phyloP scores from a whole-genome alignment of 2,329 filamentous ascomycete genomes.

The Xylariaceae sp. region DNA sequence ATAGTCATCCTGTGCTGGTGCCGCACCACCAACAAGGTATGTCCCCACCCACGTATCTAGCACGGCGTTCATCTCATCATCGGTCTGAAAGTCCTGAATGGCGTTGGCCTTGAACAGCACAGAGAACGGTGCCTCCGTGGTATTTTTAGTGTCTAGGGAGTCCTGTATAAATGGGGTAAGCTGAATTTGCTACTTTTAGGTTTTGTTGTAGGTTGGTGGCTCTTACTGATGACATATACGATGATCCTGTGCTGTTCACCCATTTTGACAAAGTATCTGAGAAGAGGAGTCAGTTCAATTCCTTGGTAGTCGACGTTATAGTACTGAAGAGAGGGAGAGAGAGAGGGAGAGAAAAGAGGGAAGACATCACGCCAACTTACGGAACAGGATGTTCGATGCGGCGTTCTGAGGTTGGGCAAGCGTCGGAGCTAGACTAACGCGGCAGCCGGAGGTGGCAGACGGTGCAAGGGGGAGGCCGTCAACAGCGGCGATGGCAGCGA shows the following conservation, averaged over 20 bases:
- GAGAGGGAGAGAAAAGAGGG: background rate
- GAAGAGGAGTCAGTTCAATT: background rate
- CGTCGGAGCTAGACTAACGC: conserved; percentile 12
- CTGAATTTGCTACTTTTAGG: background rate
- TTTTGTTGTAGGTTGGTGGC: background rate
- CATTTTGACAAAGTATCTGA: conserved; percentile 22
- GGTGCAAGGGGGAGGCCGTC: conserved; percentile 3
- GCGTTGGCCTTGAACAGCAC: conserved; percentile 16
- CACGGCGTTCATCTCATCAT: background rate
- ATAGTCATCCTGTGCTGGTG: conserved; percentile 11
- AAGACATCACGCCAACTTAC: background rate
- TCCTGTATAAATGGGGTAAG: conserved; percentile 11
- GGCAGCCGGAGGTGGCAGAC: conserved; percentile 6
- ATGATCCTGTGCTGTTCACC: background rate
- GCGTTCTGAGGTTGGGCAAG: conserved; percentile 17
- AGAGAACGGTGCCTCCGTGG: conserved; percentile 18
- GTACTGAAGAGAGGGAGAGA: background rate
- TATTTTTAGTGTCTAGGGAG: conserved; percentile 22
- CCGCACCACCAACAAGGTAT: conserved; percentile 17
- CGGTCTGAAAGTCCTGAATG: conserved; percentile 16
- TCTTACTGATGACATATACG: conserved; percentile 25
- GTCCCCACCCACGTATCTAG: conserved; percentile 23
- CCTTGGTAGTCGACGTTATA: too few species aligned
- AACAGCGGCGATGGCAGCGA: conserved; percentile 8
- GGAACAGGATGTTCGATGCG: conserved; percentile 15